Conservation (phyloP, 805 yeast genomes). For the Zygosaccharomyces bailii region DNA sequence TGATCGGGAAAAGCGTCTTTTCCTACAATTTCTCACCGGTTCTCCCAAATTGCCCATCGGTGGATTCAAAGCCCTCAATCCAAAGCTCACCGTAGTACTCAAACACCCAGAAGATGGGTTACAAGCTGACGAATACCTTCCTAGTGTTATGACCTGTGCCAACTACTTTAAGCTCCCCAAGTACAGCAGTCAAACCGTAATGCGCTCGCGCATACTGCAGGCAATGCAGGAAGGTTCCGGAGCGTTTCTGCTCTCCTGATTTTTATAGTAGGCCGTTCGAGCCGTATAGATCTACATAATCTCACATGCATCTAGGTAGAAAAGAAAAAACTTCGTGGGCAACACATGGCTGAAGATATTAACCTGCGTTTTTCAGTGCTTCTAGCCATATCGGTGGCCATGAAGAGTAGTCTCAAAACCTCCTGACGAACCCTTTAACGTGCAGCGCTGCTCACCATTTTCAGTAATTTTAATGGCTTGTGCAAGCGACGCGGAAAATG, state of each 20-base stretch:
- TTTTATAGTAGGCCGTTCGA: no score
- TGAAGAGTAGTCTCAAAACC: constrained; percentile 1
- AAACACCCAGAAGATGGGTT: constrained; percentile 72
- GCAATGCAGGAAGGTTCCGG: constrained; percentile 89
- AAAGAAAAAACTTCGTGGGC: not conserved
- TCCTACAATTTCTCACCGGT: constrained; percentile 87
- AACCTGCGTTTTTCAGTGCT: not conserved
- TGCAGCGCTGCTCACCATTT: constrained; percentile 2
- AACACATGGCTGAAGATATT: not conserved
- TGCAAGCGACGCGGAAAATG: not conserved
- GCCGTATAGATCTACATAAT: constrained; percentile 5
- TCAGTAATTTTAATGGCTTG: constrained; percentile 4
- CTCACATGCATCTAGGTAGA: not conserved
- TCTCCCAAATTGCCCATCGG: constrained; percentile 92
- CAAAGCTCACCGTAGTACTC: constrained; percentile 82
- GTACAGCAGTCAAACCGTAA: constrained; percentile 59
- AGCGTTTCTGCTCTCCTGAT: constrained; percentile 71
- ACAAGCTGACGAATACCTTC: constrained; percentile 73
- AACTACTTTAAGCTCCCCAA: constrained; percentile 88
- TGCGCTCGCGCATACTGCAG: constrained; percentile 55
- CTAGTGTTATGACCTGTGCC: constrained; percentile 98
- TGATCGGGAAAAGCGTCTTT: constrained; percentile 57
- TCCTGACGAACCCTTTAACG: constrained; percentile 1
- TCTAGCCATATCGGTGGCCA: constrained; percentile 1
- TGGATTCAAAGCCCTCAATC: constrained; percentile 79